phyloP scores from a whole-genome alignment of 2,329 filamentous ascomycete species.

The Aspergillus terreus region DNA sequence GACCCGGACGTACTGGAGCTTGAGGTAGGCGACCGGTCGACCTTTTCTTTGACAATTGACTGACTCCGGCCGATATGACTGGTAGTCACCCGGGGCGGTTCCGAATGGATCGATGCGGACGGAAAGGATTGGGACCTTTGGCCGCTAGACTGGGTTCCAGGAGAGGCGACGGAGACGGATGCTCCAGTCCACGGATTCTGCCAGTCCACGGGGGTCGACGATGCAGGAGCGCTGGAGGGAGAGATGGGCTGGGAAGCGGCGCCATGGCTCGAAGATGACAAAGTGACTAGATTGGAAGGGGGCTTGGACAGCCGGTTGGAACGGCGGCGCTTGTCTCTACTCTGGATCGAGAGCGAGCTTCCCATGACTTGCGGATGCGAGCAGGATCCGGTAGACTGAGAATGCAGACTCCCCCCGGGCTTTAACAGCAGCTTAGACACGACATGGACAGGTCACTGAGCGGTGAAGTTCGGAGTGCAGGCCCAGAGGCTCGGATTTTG shows the following conservation, averaged over 20 bases:
- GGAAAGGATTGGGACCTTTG: conserved; percentile 21
- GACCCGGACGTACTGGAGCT: conserved; percentile 9
- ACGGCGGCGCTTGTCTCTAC: conserved; percentile 29
- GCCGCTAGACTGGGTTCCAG: conserved; percentile 8
- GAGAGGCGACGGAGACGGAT: conserved; percentile 16
- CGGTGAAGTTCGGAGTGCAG: background rate
- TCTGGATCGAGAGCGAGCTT: conserved; percentile 31
- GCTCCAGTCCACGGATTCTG: conserved; percentile 34
- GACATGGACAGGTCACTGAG: conserved; percentile 3
- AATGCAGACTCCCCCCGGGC: conserved; percentile 11
- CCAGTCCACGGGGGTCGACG: conserved; percentile 21
- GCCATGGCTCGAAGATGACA: conserved; percentile 8
- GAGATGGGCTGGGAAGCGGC: conserved; percentile 12
- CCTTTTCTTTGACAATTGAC: conserved; percentile 7
- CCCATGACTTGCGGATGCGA: conserved; percentile 29
- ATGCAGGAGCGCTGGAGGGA: conserved; percentile 5
- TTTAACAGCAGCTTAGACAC: conserved; percentile 2
- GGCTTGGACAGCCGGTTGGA: conserved; percentile 38
- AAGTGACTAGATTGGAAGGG: conserved; percentile 22
- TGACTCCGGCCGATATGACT: background rate
- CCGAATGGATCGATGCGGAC: conserved; percentile 13
- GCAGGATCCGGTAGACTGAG: conserved; percentile 9
- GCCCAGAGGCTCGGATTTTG: background rate
- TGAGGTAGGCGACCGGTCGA: conserved; percentile 5
- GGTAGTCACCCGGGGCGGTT: conserved; percentile 9